Evolutionary conservation across 1,284 basidiomycete genomes (phyloP), one percentile per base, ranked within the genome.

Genomic region (Abortiporus biennis): DNA sequence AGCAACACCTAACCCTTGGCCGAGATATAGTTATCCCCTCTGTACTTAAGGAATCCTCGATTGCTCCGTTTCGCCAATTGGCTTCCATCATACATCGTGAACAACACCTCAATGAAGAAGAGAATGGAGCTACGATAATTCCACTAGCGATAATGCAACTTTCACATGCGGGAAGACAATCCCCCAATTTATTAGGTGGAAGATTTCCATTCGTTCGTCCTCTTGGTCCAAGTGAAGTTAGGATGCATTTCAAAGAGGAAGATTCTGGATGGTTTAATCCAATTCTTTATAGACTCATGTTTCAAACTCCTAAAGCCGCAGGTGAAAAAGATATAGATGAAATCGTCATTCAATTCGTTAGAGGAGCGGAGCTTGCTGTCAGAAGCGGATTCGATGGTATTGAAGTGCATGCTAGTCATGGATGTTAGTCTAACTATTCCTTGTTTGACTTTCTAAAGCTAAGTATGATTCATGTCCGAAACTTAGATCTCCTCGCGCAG

Each of bases 341-440:
- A 12, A 72, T 85, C 3, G 72, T 90, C 0, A 64, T 70, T 1
- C 68, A 65, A 11, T 98, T 97, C 55, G 74, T 86, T 2, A 67
- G 69, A 36, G 88, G 82, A 2, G 88, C 91, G 1, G 59, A 66
- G 41, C 55, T 87, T 24, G 88, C 90, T 11, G 62, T 72, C 13
- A 62, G 75, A 41, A 69, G 85, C 20, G 91, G 91, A 0, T 96
- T 94, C 58, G 90, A 96, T 52, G 94, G 94, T 0, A 68, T 96
- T 9, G 81, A 98, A 56, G 51, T 98, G 16, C 94, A 98, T 62
- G 86, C 76, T 23, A 85, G 87, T 1, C 93, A 96, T 65, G 92
- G 92, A 20, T 93, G 87, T 87, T 44, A 65, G 85, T 62, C 8
- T 24, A 29, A 9, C 27, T n/a, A 29, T 29, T 29, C n/a, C 27